Evolutionary conservation across 257 asterid species (phyloP).

Genomic region (Ajuga chamaepitys): DNA sequence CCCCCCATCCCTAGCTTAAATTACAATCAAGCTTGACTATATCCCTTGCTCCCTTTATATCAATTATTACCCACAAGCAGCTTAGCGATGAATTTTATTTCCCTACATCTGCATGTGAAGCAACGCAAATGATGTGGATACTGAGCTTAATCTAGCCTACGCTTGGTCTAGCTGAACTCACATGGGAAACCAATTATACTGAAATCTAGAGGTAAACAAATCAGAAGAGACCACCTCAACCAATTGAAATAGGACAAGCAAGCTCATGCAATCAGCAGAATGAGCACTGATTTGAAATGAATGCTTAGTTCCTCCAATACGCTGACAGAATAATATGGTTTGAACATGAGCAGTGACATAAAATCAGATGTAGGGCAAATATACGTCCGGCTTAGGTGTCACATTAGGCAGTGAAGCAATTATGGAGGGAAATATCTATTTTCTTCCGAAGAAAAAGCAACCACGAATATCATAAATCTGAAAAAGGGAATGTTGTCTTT

Average conservation of each 20-base stretch:
- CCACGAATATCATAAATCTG: background rate
- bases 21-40: background rate
- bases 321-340: background rate
- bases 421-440: background rate
- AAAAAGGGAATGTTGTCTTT: too few relatives aligned
- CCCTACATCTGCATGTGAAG: background rate
- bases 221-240: background rate
- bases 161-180: background rate
- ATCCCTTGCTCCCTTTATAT: background rate
- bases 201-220: background rate
- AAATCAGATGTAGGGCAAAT: background rate
- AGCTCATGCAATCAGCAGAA: background rate
- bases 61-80: background rate
- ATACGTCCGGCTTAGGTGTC: background rate
- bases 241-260: background rate
- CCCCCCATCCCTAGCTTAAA: background rate
- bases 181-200: background rate
- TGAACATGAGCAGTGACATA: background rate
- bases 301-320: background rate
- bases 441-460: background rate
- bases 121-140: background rate
- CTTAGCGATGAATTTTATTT: background rate
- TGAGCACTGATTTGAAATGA: background rate
- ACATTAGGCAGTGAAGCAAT: background rate
- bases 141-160: background rate